These are phyloP conservation scores for Fusarium nematophilum DNA, from an alignment of 2,329 filamentous ascomycete species.

Conservation along the genomic window DNA sequence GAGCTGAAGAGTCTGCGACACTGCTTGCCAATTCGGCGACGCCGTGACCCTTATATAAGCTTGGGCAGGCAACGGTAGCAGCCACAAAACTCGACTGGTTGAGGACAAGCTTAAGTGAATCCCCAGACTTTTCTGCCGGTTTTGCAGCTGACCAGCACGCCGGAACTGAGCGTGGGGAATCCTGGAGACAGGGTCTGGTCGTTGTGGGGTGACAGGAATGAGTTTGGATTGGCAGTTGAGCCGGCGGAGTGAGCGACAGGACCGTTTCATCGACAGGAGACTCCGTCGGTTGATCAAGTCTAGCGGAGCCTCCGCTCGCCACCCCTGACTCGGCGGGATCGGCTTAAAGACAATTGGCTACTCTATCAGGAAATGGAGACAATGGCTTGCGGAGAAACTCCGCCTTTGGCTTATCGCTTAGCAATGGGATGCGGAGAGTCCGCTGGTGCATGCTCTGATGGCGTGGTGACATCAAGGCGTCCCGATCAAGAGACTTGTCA, in stretches of 20 bases:
- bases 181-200: conserved; percentile 16
- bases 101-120: not conserved
- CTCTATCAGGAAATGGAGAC: not conserved
- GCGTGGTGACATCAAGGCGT: conserved; percentile 9
- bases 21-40: not conserved
- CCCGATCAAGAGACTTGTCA: not conserved
- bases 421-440: conserved; percentile 13
- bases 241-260: not conserved
- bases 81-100: conserved; percentile 1
- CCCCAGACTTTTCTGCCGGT: conserved; percentile 11
- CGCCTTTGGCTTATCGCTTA: not conserved
- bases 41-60: conserved; percentile 23
- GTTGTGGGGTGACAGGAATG: conserved; percentile 26
- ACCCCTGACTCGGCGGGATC: too few relatives aligned
- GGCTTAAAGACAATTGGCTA: not conserved
- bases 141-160: conserved; percentile 7
- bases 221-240: conserved; percentile 13
- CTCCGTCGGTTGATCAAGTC: not conserved
- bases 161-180: conserved; percentile 26
- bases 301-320: conserved; percentile 10
- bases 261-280: conserved; percentile 12
- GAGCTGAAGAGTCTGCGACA: too few relatives aligned
- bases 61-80: not conserved
- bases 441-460: not conserved
- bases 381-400: conserved; percentile 14